Evolutionary conservation across 2,329 filamentous ascomycete genomes (phyloP), one percentile per base, ranked within the genome.

Genomic region (Hortaea werneckii): DNA sequence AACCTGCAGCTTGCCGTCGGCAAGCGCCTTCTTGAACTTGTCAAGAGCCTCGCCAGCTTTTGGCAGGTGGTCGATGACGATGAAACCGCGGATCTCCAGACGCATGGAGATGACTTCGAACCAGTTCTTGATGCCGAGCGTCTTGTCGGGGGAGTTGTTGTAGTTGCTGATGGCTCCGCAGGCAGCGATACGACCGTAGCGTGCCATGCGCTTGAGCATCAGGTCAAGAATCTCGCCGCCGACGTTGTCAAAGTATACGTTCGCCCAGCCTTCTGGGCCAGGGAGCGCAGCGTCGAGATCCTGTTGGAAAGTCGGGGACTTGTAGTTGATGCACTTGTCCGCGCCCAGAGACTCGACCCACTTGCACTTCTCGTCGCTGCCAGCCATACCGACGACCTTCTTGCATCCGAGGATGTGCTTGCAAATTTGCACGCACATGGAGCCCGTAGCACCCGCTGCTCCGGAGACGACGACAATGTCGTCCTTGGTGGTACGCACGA

Each of bases 391-490:
- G 20, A 83, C 64, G 9, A 86, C 78, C 2, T 68, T 76, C 66
- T 54, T 76, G 9, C 82, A 85, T 63, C 80, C 79, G 44, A 87
- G 67, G 30, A 52, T 45, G 26, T 52, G 45, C 70, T 86, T 87
- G 12, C 83, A 83, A 54, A 89, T 86, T 66, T 90, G 85, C 0
- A 83, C 84, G 0, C 79, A 85, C 1, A 89, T 77, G 58, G 77
- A 83, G 1, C 85, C 85, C 0, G 85, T 89, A 0, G 85, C 85
- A 2, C 85, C 85, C 0, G 85, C 85, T 1, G 85, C 85, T 5
- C 83, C 85, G 6, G 79, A 84, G 0, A 90, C 82, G 6, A 89
- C 83, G 1, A 90, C 84, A 4, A 83, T 80, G 52, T 89, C 83
- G 4, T 83, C 83, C 1, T 75, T 64, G 62, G 82, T 79, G 37